Conservation (phyloP, 805 yeast species). For the Osmozyma mogii region DNA sequence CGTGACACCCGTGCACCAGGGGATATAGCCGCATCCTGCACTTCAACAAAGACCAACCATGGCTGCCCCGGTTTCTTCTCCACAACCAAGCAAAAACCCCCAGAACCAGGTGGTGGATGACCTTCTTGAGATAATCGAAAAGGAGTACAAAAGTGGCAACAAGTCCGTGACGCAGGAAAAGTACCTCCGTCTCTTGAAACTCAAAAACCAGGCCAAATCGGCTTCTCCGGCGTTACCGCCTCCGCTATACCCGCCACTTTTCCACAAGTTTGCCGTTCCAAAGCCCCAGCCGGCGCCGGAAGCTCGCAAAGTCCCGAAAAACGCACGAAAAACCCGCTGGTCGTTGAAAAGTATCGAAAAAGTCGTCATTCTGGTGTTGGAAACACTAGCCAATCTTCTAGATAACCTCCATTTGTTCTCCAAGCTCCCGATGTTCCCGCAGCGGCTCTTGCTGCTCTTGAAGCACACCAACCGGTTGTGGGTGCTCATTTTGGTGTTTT, state of each 20-base stretch:
- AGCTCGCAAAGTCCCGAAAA: constrained; percentile 1
- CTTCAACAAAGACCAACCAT: no score
- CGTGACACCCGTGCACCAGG: no score
- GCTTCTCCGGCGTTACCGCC: constrained; percentile 17
- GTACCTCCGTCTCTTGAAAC: constrained; percentile 21
- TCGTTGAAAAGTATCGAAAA: constrained; percentile 25
- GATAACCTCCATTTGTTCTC: constrained; percentile 37
- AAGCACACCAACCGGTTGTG: constrained; percentile 37
- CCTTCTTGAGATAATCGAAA: constrained; percentile 24
- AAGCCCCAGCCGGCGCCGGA: constrained; percentile 3
- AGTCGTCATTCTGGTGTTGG: constrained; percentile 22
- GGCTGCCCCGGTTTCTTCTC: no score
- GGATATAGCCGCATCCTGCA: no score
- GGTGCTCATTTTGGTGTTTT: constrained; percentile 33
- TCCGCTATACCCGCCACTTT: constrained; percentile 28
- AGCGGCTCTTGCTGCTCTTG: constrained; percentile 20
- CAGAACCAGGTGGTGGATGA: constrained; percentile 10
- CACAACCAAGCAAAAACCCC: no score
- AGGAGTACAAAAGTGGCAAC: constrained; percentile 32
- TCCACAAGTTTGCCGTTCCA: constrained; percentile 22
- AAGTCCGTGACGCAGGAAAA: constrained; percentile 30
- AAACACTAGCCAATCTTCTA: constrained; percentile 29
- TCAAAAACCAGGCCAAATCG: constrained; percentile 10
- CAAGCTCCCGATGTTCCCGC: constrained; percentile 36
- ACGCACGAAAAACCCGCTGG: constrained; percentile 7